Conservation (phyloP, 2,329 filamentous ascomycete species). For the Neonectria coccinea region DNA sequence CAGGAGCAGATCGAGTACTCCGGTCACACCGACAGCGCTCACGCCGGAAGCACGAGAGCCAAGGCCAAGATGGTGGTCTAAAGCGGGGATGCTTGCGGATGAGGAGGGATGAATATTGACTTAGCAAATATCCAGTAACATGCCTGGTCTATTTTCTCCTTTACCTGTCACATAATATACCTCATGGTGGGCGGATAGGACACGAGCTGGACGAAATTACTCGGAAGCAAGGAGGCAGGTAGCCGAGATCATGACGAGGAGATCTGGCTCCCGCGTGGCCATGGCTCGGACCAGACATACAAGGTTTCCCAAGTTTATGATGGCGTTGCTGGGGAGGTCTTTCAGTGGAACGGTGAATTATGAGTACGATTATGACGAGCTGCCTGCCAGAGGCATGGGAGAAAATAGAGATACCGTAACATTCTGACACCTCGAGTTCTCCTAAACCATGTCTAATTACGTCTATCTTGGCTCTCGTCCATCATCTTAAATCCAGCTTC, state of each 20-base stretch:
- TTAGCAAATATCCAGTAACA: conserved; percentile 45
- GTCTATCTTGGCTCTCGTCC: conserved; percentile 21
- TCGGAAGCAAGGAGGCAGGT: conserved; percentile 27
- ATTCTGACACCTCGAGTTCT: conserved; percentile 8
- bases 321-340: conserved; percentile 50
- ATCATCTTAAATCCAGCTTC: conserved; percentile 10
- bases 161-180: conserved; percentile 33
- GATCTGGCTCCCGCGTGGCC: conserved; percentile 24
- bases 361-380: conserved; percentile 38
- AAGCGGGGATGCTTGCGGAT: conserved; percentile 38
- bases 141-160: conserved; percentile 19
- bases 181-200: conserved; percentile 26
- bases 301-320: conserved; percentile 44
- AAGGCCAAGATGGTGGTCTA: conserved; percentile 94
- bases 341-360: conserved; percentile 39
- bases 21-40: conserved; percentile 93
- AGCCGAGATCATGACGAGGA: conserved; percentile 23
- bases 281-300: conserved; percentile 37
- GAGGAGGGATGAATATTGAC: conserved; percentile 38
- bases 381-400: conserved; percentile 37
- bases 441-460: conserved; percentile 2
- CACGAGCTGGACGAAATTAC: conserved; percentile 28
- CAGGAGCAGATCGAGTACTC: conserved; percentile 91
- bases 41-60: conserved; percentile 91
- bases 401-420: conserved; percentile 45